A percentile compares a stretch with the other conserved stretches of the same genome.
Evolutionary conservation across 2,329 filamentous ascomycete species (phyloP).

Genomic region (Ophiocordyceps camponoti-floridani): DNA sequence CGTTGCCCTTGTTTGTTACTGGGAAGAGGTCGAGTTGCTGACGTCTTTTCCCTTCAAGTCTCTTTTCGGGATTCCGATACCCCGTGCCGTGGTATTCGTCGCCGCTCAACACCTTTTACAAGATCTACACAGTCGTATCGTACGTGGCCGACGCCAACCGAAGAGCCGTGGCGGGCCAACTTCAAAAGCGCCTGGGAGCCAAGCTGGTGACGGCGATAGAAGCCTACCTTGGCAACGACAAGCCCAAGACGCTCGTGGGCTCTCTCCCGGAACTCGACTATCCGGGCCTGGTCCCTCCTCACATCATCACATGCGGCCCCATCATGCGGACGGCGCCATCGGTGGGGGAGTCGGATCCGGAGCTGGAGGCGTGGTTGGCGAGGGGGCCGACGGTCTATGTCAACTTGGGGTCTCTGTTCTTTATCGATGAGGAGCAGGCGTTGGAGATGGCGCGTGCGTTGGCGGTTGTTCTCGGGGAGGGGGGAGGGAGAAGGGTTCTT

Average conservation of each 20-base stretch:
- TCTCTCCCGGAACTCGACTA: conserved; percentile 18
- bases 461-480: too few species aligned
- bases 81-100: not conserved
- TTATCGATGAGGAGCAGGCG: conserved; percentile 14
- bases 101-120: not conserved
- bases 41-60: too few species aligned
- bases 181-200: not conserved
- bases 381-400: conserved; percentile 24
- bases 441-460: conserved; percentile 18
- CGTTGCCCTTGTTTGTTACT: too few species aligned
- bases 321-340: conserved; percentile 18
- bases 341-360: conserved; percentile 17
- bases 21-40: too few species aligned
- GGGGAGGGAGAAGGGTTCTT: too few species aligned
- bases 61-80: not conserved
- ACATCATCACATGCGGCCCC: conserved; percentile 26
- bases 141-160: not conserved
- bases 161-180: not conserved
- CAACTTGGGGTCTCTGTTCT: conserved; percentile 24
- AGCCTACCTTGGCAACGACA: not conserved
- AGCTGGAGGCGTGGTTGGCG: conserved; percentile 23
- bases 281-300: conserved; percentile 17
- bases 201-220: not conserved
- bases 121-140: not conserved
- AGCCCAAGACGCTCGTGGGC: conserved; percentile 9